Percentiles rank a stretch among this genome's conserved stretches.
Conservation (phyloP, 768 basidiomycete species). For the Lactarius hengduanensis region DNA sequence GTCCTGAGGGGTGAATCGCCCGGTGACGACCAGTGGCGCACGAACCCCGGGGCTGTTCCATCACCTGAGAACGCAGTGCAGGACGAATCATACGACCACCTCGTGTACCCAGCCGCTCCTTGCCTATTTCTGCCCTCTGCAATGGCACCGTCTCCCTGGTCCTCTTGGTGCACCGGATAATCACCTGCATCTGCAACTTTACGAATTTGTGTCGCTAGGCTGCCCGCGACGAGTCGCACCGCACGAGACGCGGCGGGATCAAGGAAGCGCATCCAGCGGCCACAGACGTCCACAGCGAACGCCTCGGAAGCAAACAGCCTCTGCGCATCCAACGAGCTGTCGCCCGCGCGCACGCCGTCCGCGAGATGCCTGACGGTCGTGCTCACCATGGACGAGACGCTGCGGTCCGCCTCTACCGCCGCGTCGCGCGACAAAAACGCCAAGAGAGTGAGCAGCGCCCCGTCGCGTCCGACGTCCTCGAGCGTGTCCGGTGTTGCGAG, state of each 20-base stretch:
- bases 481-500: background rate
- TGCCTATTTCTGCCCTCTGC: background rate
- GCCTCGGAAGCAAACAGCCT: background rate
- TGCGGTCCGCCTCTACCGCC: background rate
- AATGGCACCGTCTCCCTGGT: background rate
- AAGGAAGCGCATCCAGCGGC: background rate
- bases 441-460: background rate
- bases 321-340: conserved; percentile 6
- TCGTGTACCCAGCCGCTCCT: background rate
- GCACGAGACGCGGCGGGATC: background rate
- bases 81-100: conserved; percentile 2
- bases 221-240: background rate
- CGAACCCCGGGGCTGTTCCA: background rate
- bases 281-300: background rate
- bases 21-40: no score
- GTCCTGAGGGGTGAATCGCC: background rate
- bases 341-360: conserved; percentile 6
- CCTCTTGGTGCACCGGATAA: background rate
- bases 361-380: conserved; percentile 17
- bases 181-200: background rate
- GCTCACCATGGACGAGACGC: background rate
- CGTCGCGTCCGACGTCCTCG: conserved; percentile 5
- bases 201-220: background rate
- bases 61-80: background rate
- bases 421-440: background rate